Conservation (phyloP, 306 rosid genomes). For the Castanospermum australe region DNA sequence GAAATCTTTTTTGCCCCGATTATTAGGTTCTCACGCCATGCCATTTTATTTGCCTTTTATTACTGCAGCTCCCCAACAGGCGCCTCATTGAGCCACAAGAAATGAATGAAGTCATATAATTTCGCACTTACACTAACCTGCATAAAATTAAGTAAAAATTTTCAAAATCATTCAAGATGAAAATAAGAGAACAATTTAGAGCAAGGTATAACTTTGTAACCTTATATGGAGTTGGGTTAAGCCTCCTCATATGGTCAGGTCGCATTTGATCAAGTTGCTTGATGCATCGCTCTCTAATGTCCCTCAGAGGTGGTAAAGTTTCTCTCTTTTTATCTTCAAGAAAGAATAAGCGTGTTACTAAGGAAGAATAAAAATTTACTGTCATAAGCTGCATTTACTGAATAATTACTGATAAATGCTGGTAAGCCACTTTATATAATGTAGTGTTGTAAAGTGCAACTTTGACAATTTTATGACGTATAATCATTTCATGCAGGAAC, state of each 20-base stretch:
- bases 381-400: conserved; percentile 14
- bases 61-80: conserved; percentile 94
- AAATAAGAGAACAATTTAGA: neutral
- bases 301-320: conserved; percentile 64
- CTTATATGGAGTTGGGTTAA: conserved; percentile 97
- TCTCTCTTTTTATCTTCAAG: conserved; percentile 58
- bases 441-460: neutral
- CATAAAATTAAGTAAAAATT: neutral
- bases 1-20: neutral
- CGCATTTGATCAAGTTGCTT: conserved; percentile 87
- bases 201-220: conserved; percentile 34
- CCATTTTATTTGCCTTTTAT: conserved; percentile 23
- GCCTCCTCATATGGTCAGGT: conserved; percentile 95
- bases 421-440: neutral
- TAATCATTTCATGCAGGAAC: neutral
- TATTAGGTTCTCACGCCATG: conserved; percentile 2
- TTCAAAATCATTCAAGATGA: conserved; percentile 8
- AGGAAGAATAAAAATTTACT: neutral
- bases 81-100: conserved; percentile 96
- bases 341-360: conserved; percentile 26
- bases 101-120: conserved; percentile 89
- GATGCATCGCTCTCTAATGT: conserved; percentile 80
- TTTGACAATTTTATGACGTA: neutral
- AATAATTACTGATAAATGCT: conserved; percentile 1
- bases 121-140: conserved; percentile 94